phyloP scores from a whole-genome alignment of 352 stramenopile species.

The Hyaloperonospora brassicae region DNA sequence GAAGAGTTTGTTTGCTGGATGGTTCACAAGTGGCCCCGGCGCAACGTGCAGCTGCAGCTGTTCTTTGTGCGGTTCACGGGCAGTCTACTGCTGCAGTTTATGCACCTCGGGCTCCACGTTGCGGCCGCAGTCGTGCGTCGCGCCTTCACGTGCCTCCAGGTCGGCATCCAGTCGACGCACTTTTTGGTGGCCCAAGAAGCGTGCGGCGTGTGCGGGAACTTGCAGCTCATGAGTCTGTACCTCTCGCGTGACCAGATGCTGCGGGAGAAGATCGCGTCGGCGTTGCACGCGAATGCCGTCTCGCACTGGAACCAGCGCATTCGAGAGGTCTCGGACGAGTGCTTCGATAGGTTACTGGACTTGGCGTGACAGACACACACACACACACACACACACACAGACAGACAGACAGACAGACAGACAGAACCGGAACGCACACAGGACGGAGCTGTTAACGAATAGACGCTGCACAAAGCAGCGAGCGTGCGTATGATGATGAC shows the following conservation, averaged over 20 bases:
- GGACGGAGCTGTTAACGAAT: no score
- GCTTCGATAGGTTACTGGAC: slow-evolving; percentile 76
- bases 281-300: slow-evolving; percentile 56
- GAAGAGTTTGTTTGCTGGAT: slow-evolving; percentile 60
- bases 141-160: slow-evolving; percentile 42
- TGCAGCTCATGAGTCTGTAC: slow-evolving; percentile 65
- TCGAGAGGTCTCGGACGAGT: slow-evolving; percentile 68
- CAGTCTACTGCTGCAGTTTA: slow-evolving; percentile 52
- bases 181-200: slow-evolving; percentile 72
- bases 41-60: slow-evolving; percentile 67
- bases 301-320: slow-evolving; percentile 74
- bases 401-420: slow-evolving; percentile 6
- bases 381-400: slow-evolving; percentile 20
- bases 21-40: slow-evolving; percentile 61
- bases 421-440: no score
- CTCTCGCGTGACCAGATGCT: slow-evolving; percentile 45
- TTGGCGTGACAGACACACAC: slow-evolving; percentile 30
- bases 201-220: slow-evolving; percentile 47
- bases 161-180: slow-evolving; percentile 56
- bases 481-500: no score
- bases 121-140: slow-evolving; percentile 35
- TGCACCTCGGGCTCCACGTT: slow-evolving; percentile 48
- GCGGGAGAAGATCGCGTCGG: slow-evolving; percentile 50
- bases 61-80: slow-evolving; percentile 65
- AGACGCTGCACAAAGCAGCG: no score